These are phyloP conservation scores for Neolecta irregularis DNA, from an alignment of 1,139 yeast genomes.

Conservation along the genomic window DNA sequence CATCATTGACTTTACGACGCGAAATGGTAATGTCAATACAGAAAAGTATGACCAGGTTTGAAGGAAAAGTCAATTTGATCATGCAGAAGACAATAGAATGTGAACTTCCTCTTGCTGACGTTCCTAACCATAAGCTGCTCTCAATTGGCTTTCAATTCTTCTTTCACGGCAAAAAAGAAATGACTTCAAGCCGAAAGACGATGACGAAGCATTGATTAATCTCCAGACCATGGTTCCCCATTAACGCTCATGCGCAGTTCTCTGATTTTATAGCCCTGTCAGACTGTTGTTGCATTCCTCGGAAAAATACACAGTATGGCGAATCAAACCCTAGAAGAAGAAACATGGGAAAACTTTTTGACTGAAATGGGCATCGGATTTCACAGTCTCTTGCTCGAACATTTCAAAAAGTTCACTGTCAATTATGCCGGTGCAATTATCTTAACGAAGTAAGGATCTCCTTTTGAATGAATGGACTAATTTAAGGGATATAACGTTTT, in stretches of 20 bases:
- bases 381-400: conserved; percentile 47
- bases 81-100: conserved; percentile 39
- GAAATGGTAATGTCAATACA: conserved; percentile 53
- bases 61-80: conserved; percentile 52
- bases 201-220: conserved; percentile 18
- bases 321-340: conserved; percentile 32
- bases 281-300: conserved; percentile 39
- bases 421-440: conserved; percentile 72
- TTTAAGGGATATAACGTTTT: conserved; percentile 49
- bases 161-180: conserved; percentile 48
- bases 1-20: conserved; percentile 33
- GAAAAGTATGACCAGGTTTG: conserved; percentile 50
- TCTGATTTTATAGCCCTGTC: conserved; percentile 56
- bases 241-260: conserved; percentile 24
- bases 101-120: neutral
- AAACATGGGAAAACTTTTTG: conserved; percentile 40
- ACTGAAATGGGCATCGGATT: conserved; percentile 47
- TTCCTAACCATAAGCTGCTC: conserved; percentile 19
- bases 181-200: conserved; percentile 39
- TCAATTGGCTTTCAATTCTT: conserved; percentile 23
- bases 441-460: conserved; percentile 36
- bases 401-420: conserved; percentile 60
- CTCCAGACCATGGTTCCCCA: conserved; percentile 22
- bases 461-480: neutral
- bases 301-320: conserved; percentile 24